A percentile compares a stretch with the other conserved stretches of the same genome.
These are phyloP conservation scores for Bertia moriformis DNA, from an alignment of 2,329 filamentous ascomycete genomes.

Conservation along the genomic window DNA sequence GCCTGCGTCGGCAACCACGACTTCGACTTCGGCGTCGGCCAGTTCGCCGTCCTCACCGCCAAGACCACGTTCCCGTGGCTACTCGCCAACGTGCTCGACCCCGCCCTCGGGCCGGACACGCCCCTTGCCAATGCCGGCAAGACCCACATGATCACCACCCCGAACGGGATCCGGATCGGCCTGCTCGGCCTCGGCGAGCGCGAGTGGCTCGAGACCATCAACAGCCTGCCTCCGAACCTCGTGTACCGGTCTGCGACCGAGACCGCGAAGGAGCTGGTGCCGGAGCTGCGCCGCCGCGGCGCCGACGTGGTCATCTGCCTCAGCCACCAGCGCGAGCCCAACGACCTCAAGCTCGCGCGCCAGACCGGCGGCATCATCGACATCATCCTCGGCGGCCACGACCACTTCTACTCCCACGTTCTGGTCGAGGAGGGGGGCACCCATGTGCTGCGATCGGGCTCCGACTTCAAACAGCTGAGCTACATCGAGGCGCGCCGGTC, in stretches of 20 bases:
- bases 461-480: conserved; percentile 82
- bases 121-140: conserved; percentile 63
- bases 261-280: conserved; percentile 63
- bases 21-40: conserved; percentile 75
- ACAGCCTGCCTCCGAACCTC: conserved; percentile 66
- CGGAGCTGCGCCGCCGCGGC: conserved; percentile 57
- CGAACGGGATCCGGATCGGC: conserved; percentile 74
- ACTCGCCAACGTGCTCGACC: conserved; percentile 78
- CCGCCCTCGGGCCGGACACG: conserved; percentile 59
- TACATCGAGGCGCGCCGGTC: conserved; percentile 67
- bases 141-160: conserved; percentile 63
- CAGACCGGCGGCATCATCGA: conserved; percentile 64
- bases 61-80: conserved; percentile 83
- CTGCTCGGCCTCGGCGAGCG: conserved; percentile 74
- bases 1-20: conserved; percentile 89
- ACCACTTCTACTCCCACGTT: conserved; percentile 76
- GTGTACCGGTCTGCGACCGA: conserved; percentile 67
- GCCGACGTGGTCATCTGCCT: conserved; percentile 72
- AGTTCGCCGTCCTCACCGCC: conserved; percentile 58
- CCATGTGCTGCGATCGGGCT: conserved; percentile 74
- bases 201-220: conserved; percentile 83
- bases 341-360: conserved; percentile 72
- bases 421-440: conserved; percentile 65
- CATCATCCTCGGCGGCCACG: conserved; percentile 75
- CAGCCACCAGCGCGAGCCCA: conserved; percentile 76